Evolutionary conservation across 75 land plant species (phyloP).

Genomic region (Adiantum capillusveneris): DNA sequence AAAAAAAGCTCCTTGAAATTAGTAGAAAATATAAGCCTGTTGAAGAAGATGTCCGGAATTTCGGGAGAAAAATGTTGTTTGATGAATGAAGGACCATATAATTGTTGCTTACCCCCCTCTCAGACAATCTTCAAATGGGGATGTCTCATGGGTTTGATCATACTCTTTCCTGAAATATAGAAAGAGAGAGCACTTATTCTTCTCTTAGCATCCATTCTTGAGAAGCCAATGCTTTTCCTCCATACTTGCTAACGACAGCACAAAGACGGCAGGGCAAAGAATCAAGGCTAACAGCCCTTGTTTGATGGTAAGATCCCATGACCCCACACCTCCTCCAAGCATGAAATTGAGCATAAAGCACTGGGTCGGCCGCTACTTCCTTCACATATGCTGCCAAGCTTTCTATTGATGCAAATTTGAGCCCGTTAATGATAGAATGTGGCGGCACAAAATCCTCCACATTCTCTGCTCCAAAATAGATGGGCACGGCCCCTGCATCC

Average conservation of each 20-base stretch:
- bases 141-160: no score
- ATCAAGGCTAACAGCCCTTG: constrained; percentile 76
- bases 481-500: constrained; percentile 86
- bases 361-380: constrained; percentile 66
- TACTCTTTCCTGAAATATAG: no score
- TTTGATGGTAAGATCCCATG: constrained; percentile 57
- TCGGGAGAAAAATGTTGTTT: no score
- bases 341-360: constrained; percentile 86
- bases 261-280: constrained; percentile 89
- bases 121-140: no score
- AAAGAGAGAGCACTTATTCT: no score
- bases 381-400: constrained; percentile 73
- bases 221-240: constrained; percentile 70
- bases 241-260: constrained; percentile 63
- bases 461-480: constrained; percentile 96
- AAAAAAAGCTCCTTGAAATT: no score
- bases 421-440: constrained; percentile 80
- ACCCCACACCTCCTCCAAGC: constrained; percentile 98
- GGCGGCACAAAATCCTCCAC: constrained; percentile 92
- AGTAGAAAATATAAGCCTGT: no score
- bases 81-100: no score
- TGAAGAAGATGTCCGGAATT: no score
- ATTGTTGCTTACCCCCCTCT: no score
- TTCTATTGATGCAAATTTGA: constrained; percentile 49
- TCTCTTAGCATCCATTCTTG: no score